Percentiles rank a stretch among this genome's conserved stretches.
Conservation (phyloP, 164 flowering plant species). For the Magnolia changhungtana region DNA sequence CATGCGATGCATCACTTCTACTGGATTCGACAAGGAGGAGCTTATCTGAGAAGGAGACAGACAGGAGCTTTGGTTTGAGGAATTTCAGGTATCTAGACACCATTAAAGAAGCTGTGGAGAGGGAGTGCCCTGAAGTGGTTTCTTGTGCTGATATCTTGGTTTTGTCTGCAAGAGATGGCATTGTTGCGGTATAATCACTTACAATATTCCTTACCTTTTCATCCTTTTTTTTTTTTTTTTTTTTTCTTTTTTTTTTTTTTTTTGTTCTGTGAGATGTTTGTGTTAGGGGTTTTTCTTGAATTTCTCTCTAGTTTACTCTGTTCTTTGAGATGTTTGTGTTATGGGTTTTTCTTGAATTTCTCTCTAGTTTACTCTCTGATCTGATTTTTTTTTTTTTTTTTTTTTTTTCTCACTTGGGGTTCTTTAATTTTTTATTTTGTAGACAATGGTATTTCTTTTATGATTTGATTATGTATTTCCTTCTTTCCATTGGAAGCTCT, state of each 20-base stretch:
- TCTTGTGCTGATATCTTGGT: conserved; percentile 97
- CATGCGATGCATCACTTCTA: conserved; percentile 94
- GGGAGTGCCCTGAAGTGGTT: conserved; percentile 96
- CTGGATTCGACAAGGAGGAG: conserved; percentile 94
- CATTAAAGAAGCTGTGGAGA: conserved; percentile 93
- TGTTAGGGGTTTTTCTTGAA: not conserved
- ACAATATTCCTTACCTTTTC: not conserved
- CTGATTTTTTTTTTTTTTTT: no score
- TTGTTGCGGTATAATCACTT: conserved; percentile 53
- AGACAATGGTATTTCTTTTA: not conserved
- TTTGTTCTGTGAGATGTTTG: no score
- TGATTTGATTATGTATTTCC: not conserved
- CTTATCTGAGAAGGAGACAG: conserved; percentile 95
- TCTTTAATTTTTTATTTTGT: no score
- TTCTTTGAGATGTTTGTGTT: not conserved
- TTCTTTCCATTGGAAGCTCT: not conserved
- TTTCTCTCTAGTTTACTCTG: not conserved
- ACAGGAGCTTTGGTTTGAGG: conserved; percentile 95
- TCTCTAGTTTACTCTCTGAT: not conserved
- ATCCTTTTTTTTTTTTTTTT: not conserved
- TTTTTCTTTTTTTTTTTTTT: not conserved
- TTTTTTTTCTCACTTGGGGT: not conserved
- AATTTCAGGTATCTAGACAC: conserved; percentile 88
- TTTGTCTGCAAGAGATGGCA: conserved; percentile 92
- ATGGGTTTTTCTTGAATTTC: not conserved